These are phyloP conservation scores for Cytospora schulzeri DNA, from an alignment of 2,329 filamentous ascomycete species.

Conservation along the genomic window DNA sequence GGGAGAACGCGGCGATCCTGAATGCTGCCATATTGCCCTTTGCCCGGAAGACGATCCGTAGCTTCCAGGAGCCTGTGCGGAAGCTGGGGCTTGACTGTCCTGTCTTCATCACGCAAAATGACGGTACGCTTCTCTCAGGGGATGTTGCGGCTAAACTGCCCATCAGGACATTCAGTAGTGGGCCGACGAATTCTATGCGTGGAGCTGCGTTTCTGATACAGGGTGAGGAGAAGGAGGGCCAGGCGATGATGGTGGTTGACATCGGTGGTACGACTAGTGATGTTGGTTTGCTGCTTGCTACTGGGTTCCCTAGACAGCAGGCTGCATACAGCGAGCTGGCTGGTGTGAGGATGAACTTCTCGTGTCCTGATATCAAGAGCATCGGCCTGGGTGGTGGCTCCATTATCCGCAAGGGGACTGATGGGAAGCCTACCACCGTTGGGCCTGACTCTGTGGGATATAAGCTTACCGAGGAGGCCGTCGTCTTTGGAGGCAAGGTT, in stretches of 20 bases:
- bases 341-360: conserved; percentile 64
- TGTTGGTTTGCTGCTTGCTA: conserved; percentile 61
- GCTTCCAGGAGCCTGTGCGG: conserved; percentile 55
- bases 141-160: conserved; percentile 57
- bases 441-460: conserved; percentile 56
- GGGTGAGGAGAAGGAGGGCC: conserved; percentile 35
- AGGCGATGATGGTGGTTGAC: conserved; percentile 62
- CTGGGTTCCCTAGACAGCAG: conserved; percentile 64
- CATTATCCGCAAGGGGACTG: conserved; percentile 38
- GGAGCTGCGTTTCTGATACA: conserved; percentile 62
- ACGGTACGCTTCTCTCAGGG: conserved; percentile 61
- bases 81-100: conserved; percentile 54
- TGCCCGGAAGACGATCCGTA: conserved; percentile 57
- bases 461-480: conserved; percentile 46
- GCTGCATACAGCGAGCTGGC: conserved; percentile 64
- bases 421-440: conserved; percentile 39
- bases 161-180: conserved; percentile 63
- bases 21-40: conserved; percentile 64
- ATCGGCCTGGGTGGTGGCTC: conserved; percentile 58
- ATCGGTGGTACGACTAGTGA: conserved; percentile 69
- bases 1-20: conserved; percentile 66
- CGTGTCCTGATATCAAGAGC: conserved; percentile 59
- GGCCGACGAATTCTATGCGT: conserved; percentile 65
- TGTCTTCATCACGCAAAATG: conserved; percentile 65
- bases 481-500: conserved; percentile 52